phyloP scores from a whole-genome alignment of 1,139 yeast genomes.

The Candida neerlandica region DNA sequence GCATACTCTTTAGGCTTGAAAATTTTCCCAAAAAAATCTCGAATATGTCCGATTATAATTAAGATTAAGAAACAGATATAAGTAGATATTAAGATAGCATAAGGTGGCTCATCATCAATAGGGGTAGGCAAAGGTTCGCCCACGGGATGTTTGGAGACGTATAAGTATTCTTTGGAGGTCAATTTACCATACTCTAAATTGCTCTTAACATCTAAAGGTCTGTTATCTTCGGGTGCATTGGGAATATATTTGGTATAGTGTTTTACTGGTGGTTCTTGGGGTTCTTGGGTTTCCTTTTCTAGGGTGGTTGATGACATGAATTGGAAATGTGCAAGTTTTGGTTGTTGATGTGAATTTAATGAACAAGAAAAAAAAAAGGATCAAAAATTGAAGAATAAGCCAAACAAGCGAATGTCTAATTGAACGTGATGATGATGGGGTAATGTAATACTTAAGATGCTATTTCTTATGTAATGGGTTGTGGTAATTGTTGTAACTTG shows the following conservation, averaged over 20 bases:
- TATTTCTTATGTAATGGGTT: neutral
- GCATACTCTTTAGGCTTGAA: slow-evolving; percentile 66
- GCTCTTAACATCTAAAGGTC: slow-evolving; percentile 54
- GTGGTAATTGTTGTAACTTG: neutral
- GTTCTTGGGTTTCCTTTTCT: neutral
- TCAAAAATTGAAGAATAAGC: neutral
- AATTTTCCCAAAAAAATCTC: slow-evolving; percentile 82
- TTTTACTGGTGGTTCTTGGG: slow-evolving; percentile 1
- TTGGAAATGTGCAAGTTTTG: neutral
- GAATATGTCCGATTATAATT: slow-evolving; percentile 84
- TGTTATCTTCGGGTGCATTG: slow-evolving; percentile 48
- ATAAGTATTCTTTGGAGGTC: slow-evolving; percentile 58
- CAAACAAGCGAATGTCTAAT: slow-evolving; percentile 2
- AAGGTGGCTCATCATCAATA: slow-evolving; percentile 84
- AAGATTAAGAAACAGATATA: slow-evolving; percentile 81
- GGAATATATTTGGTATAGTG: slow-evolving; percentile 35
- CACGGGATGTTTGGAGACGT: slow-evolving; percentile 53
- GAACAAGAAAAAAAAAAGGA: neutral
- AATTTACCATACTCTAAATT: slow-evolving; percentile 68
- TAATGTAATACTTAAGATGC: neutral
- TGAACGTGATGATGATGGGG: neutral
- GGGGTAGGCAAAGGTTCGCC: slow-evolving; percentile 61
- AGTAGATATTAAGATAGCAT: slow-evolving; percentile 74
- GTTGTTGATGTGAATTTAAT: too few relatives aligned
- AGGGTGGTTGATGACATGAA: neutral